These are phyloP conservation scores for Chalciporus chontae DNA, from an alignment of 768 basidiomycete species.

Conservation along the genomic window DNA sequence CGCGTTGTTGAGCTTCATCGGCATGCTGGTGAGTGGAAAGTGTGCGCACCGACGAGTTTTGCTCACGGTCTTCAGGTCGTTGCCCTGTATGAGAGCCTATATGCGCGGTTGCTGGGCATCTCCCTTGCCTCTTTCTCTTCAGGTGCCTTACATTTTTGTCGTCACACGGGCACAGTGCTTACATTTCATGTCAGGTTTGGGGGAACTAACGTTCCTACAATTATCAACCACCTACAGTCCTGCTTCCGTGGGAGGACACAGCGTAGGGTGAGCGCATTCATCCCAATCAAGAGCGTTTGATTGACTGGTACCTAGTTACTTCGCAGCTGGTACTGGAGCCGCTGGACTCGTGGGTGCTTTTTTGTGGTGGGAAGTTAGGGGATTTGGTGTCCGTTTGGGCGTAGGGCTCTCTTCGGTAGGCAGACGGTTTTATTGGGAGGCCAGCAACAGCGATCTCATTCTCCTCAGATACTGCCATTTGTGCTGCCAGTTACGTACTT, in stretches of 20 bases:
- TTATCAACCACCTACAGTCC: constrained; percentile 80
- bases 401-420: constrained; percentile 81
- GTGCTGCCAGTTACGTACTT: constrained; percentile 75
- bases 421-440: neutral
- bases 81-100: constrained; percentile 62
- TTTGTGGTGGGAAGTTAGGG: constrained; percentile 91
- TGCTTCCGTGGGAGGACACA: constrained; percentile 65
- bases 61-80: constrained; percentile 54
- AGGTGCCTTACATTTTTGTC: constrained; percentile 39
- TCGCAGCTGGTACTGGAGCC: constrained; percentile 91
- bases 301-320: constrained; percentile 54
- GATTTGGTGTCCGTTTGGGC: constrained; percentile 77
- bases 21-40: constrained; percentile 73
- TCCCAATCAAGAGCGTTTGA: neutral
- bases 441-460: constrained; percentile 1
- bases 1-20: constrained; percentile 66
- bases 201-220: constrained; percentile 93
- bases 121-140: constrained; percentile 82
- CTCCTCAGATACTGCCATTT: constrained; percentile 70
- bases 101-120: constrained; percentile 76
- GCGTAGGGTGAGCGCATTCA: constrained; percentile 61
- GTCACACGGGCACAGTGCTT: neutral
- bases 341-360: constrained; percentile 92
- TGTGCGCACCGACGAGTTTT: neutral
- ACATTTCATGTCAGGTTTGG: constrained; percentile 61